phyloP scores from a whole-genome alignment of 129 eudicot species.

The Mikania micrantha region DNA sequence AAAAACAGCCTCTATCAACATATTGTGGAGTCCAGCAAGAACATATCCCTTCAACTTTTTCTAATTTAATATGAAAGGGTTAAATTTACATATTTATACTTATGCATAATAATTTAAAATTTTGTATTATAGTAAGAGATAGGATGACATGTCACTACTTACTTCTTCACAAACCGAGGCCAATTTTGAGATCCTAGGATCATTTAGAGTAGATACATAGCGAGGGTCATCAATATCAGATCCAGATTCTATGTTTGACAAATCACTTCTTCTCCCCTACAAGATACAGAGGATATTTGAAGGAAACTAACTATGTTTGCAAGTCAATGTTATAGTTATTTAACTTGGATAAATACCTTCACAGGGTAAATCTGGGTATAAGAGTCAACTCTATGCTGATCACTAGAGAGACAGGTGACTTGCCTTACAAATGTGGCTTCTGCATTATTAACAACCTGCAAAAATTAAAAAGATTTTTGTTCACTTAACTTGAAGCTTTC shows the following conservation, averaged over 20 bases:
- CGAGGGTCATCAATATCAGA: conserved; percentile 47
- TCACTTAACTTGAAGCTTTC: neutral
- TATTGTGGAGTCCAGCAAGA: neutral
- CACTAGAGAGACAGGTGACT: conserved; percentile 39
- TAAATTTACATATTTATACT: neutral
- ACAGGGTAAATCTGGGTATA: conserved; percentile 39
- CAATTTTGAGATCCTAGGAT: conserved; percentile 27
- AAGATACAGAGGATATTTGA: neutral
- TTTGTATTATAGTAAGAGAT: neutral
- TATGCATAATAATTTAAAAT: neutral
- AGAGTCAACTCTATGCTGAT: conserved; percentile 41
- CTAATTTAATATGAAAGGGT: neutral
- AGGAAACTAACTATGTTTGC: conserved; percentile 10
- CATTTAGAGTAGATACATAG: conserved; percentile 38
- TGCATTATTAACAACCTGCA: conserved; percentile 54
- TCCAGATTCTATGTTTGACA: conserved; percentile 44
- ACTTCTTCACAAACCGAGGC: conserved; percentile 56
- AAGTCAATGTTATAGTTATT: neutral
- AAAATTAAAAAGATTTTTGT: neutral
- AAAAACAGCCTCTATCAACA: neutral
- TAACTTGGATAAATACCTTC: conserved; percentile 33
- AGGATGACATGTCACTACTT: conserved; percentile 21
- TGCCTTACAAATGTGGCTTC: conserved; percentile 51
- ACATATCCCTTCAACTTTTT: neutral
- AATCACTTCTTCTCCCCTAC: conserved; percentile 54